Evolutionary conservation across 495 filamentous ascomycete genomes (phyloP).

Genomic region (Penicillium fimorum): DNA sequence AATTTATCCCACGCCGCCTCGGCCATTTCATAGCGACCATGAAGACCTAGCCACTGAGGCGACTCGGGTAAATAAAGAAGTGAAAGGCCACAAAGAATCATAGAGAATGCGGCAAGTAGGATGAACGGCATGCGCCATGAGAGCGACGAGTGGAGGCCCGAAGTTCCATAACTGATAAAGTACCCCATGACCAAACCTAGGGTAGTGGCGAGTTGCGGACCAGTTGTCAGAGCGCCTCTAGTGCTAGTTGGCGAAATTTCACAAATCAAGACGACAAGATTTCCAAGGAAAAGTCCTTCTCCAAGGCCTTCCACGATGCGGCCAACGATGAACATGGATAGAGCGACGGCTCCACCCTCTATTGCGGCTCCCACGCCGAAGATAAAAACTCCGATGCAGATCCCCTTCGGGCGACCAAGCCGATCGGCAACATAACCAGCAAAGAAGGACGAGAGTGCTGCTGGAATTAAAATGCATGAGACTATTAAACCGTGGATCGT

Average conservation of each 20-base stretch:
- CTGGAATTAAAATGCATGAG: slow-evolving; percentile 62
- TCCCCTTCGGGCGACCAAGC: slow-evolving; percentile 51
- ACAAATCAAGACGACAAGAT: slow-evolving; percentile 56
- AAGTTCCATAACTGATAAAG: slow-evolving; percentile 62
- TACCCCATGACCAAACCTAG: slow-evolving; percentile 54
- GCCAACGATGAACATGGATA: slow-evolving; percentile 56
- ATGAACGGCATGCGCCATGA: slow-evolving; percentile 58
- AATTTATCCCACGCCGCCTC: slow-evolving; percentile 42
- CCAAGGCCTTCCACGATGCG: slow-evolving; percentile 57
- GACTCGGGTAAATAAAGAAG: slow-evolving; percentile 42
- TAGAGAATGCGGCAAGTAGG: slow-evolving; percentile 42
- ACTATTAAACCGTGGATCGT: slow-evolving; percentile 59
- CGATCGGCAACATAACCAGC: slow-evolving; percentile 61
- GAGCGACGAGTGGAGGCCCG: slow-evolving; percentile 48
- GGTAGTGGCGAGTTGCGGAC: slow-evolving; percentile 55
- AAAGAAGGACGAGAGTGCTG: slow-evolving; percentile 59
- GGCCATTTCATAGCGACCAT: slow-evolving; percentile 38
- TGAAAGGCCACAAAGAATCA: slow-evolving; percentile 37
- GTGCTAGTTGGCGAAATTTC: slow-evolving; percentile 57
- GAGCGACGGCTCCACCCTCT: slow-evolving; percentile 43
- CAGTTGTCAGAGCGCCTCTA: slow-evolving; percentile 53
- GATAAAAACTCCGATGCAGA: slow-evolving; percentile 52
- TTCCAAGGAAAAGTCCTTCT: slow-evolving; percentile 58
- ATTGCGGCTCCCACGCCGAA: slow-evolving; percentile 57
- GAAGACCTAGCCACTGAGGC: slow-evolving; percentile 50